These are phyloP conservation scores for Herpotrichia juniperi DNA, from an alignment of 2,329 filamentous ascomycete genomes.

Conservation along the genomic window DNA sequence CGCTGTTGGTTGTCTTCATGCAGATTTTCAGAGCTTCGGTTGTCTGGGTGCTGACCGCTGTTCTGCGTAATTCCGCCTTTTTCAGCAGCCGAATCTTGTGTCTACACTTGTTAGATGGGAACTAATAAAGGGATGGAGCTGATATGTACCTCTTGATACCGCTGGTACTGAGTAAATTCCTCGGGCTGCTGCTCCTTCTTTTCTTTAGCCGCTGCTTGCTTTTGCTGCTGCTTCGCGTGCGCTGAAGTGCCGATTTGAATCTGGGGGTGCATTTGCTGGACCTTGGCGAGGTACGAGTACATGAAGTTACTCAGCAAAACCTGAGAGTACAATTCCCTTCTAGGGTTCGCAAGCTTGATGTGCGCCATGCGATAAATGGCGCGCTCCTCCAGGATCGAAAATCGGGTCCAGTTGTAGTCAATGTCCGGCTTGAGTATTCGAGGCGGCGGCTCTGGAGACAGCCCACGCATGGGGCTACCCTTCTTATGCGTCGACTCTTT, in stretches of 20 bases:
- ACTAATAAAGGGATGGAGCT: neutral
- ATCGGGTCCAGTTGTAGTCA: slow-evolving; percentile 95
- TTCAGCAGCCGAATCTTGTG: slow-evolving; percentile 25
- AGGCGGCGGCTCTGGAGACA: slow-evolving; percentile 77
- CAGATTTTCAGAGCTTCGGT: slow-evolving; percentile 10
- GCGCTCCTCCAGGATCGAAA: slow-evolving; percentile 92
- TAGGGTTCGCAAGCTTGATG: slow-evolving; percentile 97
- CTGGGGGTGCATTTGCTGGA: slow-evolving; percentile 97
- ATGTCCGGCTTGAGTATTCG: slow-evolving; percentile 81
- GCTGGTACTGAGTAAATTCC: slow-evolving; percentile 48
- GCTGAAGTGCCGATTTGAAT: slow-evolving; percentile 85
- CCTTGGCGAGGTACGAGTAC: slow-evolving; percentile 98
- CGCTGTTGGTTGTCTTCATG: slow-evolving; percentile 17
- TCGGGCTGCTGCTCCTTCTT: slow-evolving; percentile 49
- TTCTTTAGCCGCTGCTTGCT: slow-evolving; percentile 57
- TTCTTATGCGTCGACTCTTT: slow-evolving; percentile 78
- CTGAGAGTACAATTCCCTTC: slow-evolving; percentile 89
- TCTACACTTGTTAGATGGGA: slow-evolving; percentile 15
- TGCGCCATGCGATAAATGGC: slow-evolving; percentile 99
- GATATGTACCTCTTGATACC: slow-evolving; percentile 33
- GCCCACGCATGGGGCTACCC: slow-evolving; percentile 69
- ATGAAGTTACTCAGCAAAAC: slow-evolving; percentile 98
- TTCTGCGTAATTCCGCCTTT: slow-evolving; percentile 6
- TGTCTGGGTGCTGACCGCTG: slow-evolving; percentile 13
- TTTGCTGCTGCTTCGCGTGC: slow-evolving; percentile 70